Percentiles rank a stretch among this genome's conserved stretches.
Evolutionary conservation across 805 yeast genomes (phyloP).

Genomic region (Lipomyces yamadae): DNA sequence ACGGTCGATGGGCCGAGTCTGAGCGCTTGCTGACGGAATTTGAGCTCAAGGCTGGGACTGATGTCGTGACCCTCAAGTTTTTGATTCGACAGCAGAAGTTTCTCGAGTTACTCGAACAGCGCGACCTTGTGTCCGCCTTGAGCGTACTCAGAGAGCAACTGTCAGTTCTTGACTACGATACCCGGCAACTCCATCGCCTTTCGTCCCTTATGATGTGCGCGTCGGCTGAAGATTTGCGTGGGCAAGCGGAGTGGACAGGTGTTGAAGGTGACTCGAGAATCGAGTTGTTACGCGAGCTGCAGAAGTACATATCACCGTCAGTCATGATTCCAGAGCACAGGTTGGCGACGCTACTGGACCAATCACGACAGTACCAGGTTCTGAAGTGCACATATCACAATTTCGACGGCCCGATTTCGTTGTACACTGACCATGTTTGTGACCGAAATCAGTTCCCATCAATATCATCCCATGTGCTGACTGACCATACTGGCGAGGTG

Average conservation of each 20-base stretch:
- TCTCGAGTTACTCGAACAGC: slow-evolving; percentile 50
- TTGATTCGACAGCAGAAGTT: slow-evolving; percentile 51
- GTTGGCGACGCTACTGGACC: slow-evolving; percentile 55
- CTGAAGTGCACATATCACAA: slow-evolving; percentile 47
- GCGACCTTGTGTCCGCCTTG: slow-evolving; percentile 47
- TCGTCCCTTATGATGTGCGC: slow-evolving; percentile 43
- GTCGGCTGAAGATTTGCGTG: slow-evolving; percentile 42
- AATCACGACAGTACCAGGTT: slow-evolving; percentile 57
- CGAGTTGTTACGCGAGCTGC: slow-evolving; percentile 50
- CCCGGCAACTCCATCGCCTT: slow-evolving; percentile 42
- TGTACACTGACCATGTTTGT: slow-evolving; percentile 49
- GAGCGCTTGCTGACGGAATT: slow-evolving; percentile 43
- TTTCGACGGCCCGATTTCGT: slow-evolving; percentile 39
- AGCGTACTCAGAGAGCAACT: slow-evolving; percentile 49
- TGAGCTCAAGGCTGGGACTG: slow-evolving; percentile 40
- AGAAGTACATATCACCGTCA: slow-evolving; percentile 56
- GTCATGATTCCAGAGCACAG: slow-evolving; percentile 60
- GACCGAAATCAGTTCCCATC: slow-evolving; percentile 53
- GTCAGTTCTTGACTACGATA: slow-evolving; percentile 42
- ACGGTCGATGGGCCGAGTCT: slow-evolving; percentile 53
- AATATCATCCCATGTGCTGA: slow-evolving; percentile 52
- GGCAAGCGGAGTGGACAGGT: slow-evolving; percentile 46
- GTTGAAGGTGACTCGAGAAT: slow-evolving; percentile 49
- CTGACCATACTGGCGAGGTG: slow-evolving; percentile 70
- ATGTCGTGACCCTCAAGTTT: slow-evolving; percentile 42